Conservation (phyloP, 805 yeast genomes). For the Saccharomycopsis fodiens region DNA sequence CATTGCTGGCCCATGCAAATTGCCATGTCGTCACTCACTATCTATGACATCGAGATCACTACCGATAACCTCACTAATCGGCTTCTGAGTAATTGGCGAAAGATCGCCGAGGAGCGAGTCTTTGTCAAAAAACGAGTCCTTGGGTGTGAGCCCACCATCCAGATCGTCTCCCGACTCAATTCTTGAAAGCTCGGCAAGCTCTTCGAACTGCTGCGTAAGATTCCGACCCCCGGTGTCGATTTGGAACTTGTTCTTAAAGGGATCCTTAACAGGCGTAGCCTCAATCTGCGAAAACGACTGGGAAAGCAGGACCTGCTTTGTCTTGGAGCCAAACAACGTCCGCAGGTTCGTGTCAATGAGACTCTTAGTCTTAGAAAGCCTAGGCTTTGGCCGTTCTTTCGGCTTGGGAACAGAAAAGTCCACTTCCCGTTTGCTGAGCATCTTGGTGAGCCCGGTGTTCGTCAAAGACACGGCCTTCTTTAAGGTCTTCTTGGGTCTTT, state of each 20-base stretch:
- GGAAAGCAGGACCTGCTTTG: background rate
- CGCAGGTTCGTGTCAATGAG: background rate
- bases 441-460: slow-evolving; percentile 5
- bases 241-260: background rate
- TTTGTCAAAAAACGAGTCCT: no score
- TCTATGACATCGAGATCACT: no score
- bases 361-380: slow-evolving; percentile 12
- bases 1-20: no score
- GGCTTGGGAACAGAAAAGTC: slow-evolving; percentile 8
- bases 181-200: background rate
- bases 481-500: background rate
- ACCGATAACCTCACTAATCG: no score
- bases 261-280: slow-evolving; percentile 16
- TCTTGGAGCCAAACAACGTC: background rate
- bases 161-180: background rate
- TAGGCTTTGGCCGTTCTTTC: slow-evolving; percentile 2
- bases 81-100: no score
- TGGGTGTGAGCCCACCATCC: no score
- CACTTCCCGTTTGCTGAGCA: slow-evolving; percentile 15
- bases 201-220: background rate
- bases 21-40: no score
- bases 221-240: background rate
- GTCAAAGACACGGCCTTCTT: slow-evolving; percentile 9
- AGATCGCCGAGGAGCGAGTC: no score
- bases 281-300: slow-evolving; percentile 19